Base-by-base conservation (phyloP, 768 basidiomycete species). In the Polyporus arcularius region DNA sequence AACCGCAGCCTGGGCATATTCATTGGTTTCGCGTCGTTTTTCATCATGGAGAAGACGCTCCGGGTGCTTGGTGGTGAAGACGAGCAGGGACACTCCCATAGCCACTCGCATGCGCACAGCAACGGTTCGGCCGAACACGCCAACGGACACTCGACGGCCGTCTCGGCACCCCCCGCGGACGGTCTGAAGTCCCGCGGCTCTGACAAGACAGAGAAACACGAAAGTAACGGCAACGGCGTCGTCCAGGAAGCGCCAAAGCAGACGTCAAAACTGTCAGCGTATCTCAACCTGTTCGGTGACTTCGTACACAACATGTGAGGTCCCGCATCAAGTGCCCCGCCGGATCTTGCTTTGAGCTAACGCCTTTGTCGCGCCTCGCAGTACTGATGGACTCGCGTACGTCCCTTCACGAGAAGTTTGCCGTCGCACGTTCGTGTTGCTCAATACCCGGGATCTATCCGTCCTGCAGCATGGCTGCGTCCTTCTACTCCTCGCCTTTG, bases 401-500 rank as follows among this genome's bases (percentile, higher is more conserved):
- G 88, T 85, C 46, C 32, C 52, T 7, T 60, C 47, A 48, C 1
- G 21, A 43, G 6, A 41, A n/a, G 39, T 55, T 54, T 15, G 35
- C 43, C 53, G 21, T 55, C 61, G 52, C 60, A 64, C 64, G 57
- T 63, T 57, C 61, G 54, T 56, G 42, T 61, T 38, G 50, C 39
- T 57, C 21, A n/a, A 39, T 41, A 45, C 42, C 21, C 14, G 50
- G 26, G 12, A 9, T 39, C 50, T 47, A 28, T 49, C 39, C 38
- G 11, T 28, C 28, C 52, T 61, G 40, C 65, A 94, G 92, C 35
- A 94, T 96, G 91, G 90, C 93, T 15, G 94, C 94, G 54, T 94
- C 92, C n/a, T 96, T 96, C 79, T 96, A 96, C 72, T 93, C 92
- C n/a, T 92, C 91, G 38, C 94, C 94, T 3, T 78, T 94, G 59